phyloP scores from a whole-genome alignment of 2,329 filamentous ascomycete species.

The Fusarium praegraminearum region DNA sequence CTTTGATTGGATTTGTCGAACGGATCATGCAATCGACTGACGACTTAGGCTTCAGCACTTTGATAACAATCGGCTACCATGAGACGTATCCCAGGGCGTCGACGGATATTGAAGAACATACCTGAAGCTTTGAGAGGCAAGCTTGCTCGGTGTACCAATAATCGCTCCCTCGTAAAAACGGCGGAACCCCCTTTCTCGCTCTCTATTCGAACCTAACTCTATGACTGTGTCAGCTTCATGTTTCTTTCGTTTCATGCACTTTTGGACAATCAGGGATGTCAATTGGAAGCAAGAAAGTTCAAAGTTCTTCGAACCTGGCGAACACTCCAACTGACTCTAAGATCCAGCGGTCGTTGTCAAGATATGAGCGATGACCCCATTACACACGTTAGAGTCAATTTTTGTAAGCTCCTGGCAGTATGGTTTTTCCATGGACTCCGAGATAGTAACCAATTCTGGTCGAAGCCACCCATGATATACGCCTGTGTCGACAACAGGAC shows the following conservation, averaged over 20 bases:
- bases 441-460: neutral
- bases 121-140: neutral
- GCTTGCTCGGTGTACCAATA: neutral
- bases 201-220: constrained; percentile 13
- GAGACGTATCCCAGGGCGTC: neutral
- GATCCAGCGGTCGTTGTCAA: neutral
- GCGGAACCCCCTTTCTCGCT: neutral
- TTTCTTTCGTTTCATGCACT: neutral
- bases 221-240: constrained; percentile 16
- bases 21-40: constrained; percentile 20
- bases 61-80: neutral
- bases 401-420: neutral
- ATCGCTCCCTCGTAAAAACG: neutral
- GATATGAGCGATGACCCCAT: neutral
- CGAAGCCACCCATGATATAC: neutral
- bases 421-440: neutral
- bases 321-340: neutral
- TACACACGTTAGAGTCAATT: neutral
- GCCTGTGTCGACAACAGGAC: neutral
- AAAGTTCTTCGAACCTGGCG: neutral
- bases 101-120: neutral
- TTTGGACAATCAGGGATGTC: neutral
- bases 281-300: neutral
- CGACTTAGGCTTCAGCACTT: neutral
- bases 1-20: constrained; percentile 7